phyloP scores from a whole-genome alignment of 768 basidiomycete genomes.

The Candolleomyces eurysporus region DNA sequence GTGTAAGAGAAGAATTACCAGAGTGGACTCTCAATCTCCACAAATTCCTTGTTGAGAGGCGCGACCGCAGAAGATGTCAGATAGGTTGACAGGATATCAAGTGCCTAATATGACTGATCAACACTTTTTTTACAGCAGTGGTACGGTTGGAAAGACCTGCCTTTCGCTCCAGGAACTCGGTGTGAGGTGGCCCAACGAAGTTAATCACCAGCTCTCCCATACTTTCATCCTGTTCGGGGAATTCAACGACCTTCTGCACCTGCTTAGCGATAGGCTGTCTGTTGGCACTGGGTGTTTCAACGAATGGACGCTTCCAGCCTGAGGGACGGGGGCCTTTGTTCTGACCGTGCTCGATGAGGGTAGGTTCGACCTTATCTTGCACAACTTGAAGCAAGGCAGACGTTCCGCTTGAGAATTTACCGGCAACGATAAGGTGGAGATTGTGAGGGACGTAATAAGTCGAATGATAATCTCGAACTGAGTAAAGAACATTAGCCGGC shows the following conservation, averaged over 20 bases:
- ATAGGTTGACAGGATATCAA: constrained; percentile 85
- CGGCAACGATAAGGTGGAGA: constrained; percentile 82
- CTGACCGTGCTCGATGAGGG: constrained; percentile 72
- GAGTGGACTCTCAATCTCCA: constrained; percentile 87
- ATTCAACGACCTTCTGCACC: constrained; percentile 71
- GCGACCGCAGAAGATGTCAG: constrained; percentile 82
- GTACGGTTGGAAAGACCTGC: constrained; percentile 27
- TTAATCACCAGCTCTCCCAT: constrained; percentile 81
- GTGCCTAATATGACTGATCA: constrained; percentile 45
- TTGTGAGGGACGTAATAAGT: constrained; percentile 95
- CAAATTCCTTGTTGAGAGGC: constrained; percentile 85
- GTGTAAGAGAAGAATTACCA: constrained; percentile 50
- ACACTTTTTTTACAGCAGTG: neutral
- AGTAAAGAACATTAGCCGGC: constrained; percentile 1
- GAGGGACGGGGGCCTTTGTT: constrained; percentile 65
- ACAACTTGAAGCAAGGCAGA: constrained; percentile 76
- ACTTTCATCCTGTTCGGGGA: constrained; percentile 96
- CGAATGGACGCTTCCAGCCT: constrained; percentile 92
- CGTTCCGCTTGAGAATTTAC: constrained; percentile 79
- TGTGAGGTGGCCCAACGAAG: constrained; percentile 76
- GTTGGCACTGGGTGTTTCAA: constrained; percentile 80
- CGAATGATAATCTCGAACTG: constrained; percentile 87
- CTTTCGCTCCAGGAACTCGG: constrained; percentile 70
- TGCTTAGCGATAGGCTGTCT: constrained; percentile 51
- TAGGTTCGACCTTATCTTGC: constrained; percentile 81